These are phyloP conservation scores for Rubus parviflorus DNA, from an alignment of 306 rosid species.

Conservation along the genomic window DNA sequence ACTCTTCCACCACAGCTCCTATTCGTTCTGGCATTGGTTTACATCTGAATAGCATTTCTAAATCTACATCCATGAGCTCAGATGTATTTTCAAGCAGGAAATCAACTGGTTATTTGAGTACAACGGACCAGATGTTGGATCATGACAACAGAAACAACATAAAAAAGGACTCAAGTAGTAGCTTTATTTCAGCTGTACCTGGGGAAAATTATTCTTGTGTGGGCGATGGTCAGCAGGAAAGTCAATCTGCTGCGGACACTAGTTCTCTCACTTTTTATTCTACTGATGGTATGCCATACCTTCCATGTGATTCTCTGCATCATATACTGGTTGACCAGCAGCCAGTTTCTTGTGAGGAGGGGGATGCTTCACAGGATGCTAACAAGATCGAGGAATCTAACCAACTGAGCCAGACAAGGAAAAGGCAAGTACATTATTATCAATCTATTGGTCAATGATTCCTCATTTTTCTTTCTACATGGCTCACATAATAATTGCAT, in stretches of 20 bases:
- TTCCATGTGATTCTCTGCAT: neutral
- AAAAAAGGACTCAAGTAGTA: neutral
- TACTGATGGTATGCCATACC: neutral
- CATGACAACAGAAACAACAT: neutral
- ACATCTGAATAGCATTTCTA: conserved; percentile 22
- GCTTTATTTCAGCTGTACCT: neutral
- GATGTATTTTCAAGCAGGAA: conserved; percentile 4
- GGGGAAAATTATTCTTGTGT: neutral
- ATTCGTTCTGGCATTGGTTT: conserved; percentile 12
- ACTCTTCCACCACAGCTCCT: neutral
- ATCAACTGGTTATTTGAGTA: neutral
- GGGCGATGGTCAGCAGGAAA: conserved; percentile 15
- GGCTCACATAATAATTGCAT: neutral
- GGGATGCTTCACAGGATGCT: conserved; percentile 11
- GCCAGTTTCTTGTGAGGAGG: conserved; percentile 13
- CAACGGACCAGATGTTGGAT: neutral
- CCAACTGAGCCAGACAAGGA: conserved; percentile 14
- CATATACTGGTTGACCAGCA: conserved; percentile 10
- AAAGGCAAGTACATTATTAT: conserved; percentile 18
- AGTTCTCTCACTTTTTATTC: conserved; percentile 4
- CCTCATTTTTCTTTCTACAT: neutral
- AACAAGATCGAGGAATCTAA: conserved; percentile 13
- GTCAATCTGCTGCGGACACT: neutral
- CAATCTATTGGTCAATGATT: neutral
- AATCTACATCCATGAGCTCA: conserved; percentile 3